Conservation (phyloP, 345 rosid species). For the Populus euphratica region DNA sequence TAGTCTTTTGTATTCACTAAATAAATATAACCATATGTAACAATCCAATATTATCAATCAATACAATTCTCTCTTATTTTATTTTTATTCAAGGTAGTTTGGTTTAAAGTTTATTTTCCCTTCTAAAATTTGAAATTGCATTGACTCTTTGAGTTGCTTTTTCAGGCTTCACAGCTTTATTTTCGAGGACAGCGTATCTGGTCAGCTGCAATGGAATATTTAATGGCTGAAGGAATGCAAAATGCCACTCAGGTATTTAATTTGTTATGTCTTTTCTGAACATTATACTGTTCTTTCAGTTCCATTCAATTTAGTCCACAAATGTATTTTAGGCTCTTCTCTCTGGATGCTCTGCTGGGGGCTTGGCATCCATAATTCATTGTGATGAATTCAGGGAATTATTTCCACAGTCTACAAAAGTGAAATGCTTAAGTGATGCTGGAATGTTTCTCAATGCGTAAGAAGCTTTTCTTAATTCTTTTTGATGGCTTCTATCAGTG, state of each 20-base stretch:
- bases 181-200: slow-evolving; percentile 33
- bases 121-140: not conserved
- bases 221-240: slow-evolving; percentile 29
- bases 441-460: slow-evolving; percentile 33
- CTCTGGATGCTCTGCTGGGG: slow-evolving; percentile 39
- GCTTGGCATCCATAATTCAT: slow-evolving; percentile 30
- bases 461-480: not conserved
- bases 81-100: no score
- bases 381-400: slow-evolving; percentile 29
- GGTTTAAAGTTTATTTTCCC: not conserved
- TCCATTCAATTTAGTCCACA: not conserved
- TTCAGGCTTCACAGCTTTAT: slow-evolving; percentile 25
- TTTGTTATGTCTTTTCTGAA: not conserved
- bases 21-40: no score
- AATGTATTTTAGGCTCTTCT: slow-evolving; percentile 25
- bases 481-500: not conserved
- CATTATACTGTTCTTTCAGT: not conserved
- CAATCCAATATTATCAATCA: no score
- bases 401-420: slow-evolving; percentile 27
- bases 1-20: no score
- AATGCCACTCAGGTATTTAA: slow-evolving; percentile 22
- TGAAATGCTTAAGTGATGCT: slow-evolving; percentile 36
- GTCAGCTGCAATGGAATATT: slow-evolving; percentile 26
- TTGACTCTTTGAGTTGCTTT: not conserved
- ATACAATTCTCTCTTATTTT: no score